A percentile compares a stretch with the other conserved stretches of the same genome.
Conservation (phyloP, 208 protist species). For the Zelonia costaricensis region DNA sequence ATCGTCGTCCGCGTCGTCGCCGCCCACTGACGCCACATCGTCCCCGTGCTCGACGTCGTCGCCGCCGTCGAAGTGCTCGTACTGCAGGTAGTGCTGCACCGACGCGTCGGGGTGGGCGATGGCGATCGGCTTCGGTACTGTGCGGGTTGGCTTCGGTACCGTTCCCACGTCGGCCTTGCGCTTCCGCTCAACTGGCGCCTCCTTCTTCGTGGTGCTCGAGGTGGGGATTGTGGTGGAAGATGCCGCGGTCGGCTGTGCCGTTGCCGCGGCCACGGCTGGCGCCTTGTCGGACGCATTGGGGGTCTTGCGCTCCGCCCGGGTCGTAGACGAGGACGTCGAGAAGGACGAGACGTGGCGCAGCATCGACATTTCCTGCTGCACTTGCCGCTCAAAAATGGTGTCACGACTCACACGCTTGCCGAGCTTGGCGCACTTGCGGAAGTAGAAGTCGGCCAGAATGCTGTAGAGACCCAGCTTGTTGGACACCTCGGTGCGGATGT, state of each 20-base stretch:
- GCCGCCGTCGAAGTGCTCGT: conserved; percentile 22
- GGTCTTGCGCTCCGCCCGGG: conserved; percentile 10
- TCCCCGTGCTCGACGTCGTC: not conserved
- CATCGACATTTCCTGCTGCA: conserved; percentile 58
- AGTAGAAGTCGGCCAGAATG: conserved; percentile 80
- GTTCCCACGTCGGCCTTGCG: no score
- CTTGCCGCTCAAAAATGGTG: conserved; percentile 43
- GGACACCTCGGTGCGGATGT: conserved; percentile 44
- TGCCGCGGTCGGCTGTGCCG: no score
- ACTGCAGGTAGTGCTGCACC: conserved; percentile 20
- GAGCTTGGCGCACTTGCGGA: conserved; percentile 80
- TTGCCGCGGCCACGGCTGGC: not conserved
- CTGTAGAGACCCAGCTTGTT: conserved; percentile 77
- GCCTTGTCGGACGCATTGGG: conserved; percentile 3
- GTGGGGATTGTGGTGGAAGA: no score
- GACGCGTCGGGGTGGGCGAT: not conserved
- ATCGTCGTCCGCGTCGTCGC: not conserved
- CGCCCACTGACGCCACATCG: not conserved
- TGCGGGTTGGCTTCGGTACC: not conserved
- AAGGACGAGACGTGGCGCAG: conserved; percentile 23
- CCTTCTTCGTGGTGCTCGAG: no score
- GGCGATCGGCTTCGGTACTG: not conserved
- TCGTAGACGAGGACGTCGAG: not conserved
- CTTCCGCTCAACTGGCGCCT: no score
- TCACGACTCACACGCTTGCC: conserved; percentile 80